These are phyloP conservation scores for Chytriomyces sp. DNA, from an alignment of 192 early-diverging fungal genomes.

Conservation along the genomic window DNA sequence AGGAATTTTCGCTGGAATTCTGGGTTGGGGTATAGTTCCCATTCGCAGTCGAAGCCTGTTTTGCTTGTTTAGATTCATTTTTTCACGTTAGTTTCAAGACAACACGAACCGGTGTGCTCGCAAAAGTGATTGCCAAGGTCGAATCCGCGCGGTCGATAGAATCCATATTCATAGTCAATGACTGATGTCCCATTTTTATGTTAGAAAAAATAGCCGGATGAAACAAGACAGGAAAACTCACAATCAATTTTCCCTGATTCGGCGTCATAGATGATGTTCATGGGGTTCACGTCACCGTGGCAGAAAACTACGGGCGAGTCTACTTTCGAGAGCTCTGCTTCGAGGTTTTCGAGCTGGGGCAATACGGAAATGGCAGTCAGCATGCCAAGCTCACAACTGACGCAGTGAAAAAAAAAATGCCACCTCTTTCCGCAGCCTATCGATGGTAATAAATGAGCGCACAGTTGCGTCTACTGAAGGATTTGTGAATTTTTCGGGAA, in stretches of 20 bases:
- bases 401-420: too few species aligned
- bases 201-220: neutral
- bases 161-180: slow-evolving; percentile 95
- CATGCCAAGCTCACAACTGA: too few species aligned
- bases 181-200: neutral
- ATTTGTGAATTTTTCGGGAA: slow-evolving; percentile 23
- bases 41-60: slow-evolving; percentile 88
- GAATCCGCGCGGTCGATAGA: slow-evolving; percentile 82
- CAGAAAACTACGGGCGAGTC: slow-evolving; percentile 85
- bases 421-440: slow-evolving; percentile 23
- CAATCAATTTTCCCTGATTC: slow-evolving; percentile 49
- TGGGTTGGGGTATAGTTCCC: slow-evolving; percentile 76
- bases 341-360: slow-evolving; percentile 1
- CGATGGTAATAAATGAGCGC: slow-evolving; percentile 17
- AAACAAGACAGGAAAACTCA: slow-evolving; percentile 22
- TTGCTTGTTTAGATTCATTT: too few species aligned
- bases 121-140: slow-evolving; percentile 97
- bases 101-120: slow-evolving; percentile 70
- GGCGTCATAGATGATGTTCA: slow-evolving; percentile 85
- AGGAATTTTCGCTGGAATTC: slow-evolving; percentile 79
- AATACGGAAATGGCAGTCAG: too few species aligned
- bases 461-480: slow-evolving; percentile 25
- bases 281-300: slow-evolving; percentile 93
- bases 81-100: too few species aligned
- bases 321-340: slow-evolving; percentile 53